phyloP scores from a whole-genome alignment of 257 asterid species.

The Lavandula angustifolia region DNA sequence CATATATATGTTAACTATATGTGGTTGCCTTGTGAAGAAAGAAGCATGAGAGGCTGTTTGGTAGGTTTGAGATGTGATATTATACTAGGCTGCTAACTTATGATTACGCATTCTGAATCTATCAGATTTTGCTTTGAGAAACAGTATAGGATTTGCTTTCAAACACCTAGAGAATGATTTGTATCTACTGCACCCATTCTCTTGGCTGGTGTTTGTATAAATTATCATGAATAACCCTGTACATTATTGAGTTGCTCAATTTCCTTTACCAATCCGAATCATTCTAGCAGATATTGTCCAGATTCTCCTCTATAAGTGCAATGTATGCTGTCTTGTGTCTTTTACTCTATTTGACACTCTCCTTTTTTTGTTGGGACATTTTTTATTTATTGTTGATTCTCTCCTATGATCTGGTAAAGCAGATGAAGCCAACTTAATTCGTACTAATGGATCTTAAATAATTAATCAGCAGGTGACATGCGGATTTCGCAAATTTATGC shows the following conservation, averaged over 20 bases:
- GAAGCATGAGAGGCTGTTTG: constrained; percentile 23
- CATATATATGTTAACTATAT: constrained; percentile 32
- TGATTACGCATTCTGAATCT: constrained; percentile 2
- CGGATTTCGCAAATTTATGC: too few species aligned
- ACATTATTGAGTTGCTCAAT: constrained; percentile 31
- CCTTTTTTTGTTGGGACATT: too few species aligned
- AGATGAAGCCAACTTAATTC: too few species aligned
- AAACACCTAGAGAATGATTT: constrained; percentile 30
- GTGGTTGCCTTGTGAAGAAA: constrained; percentile 29
- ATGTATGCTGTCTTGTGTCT: too few species aligned
- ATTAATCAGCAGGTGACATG: too few species aligned
- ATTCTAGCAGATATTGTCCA: constrained; percentile 28
- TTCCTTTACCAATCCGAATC: constrained; percentile 39
- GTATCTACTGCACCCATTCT: constrained; percentile 1
- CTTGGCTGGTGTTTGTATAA: constrained; percentile 15
- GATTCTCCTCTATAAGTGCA: constrained; percentile 4
- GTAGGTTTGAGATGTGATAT: constrained; percentile 25
- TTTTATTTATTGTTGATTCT: too few species aligned
- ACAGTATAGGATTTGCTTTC: constrained; percentile 28
- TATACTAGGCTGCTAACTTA: constrained; percentile 18
- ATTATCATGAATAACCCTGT: constrained; percentile 25
- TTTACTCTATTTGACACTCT: too few species aligned
- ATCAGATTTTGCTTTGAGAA: constrained; percentile 28
- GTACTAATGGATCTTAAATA: too few species aligned
- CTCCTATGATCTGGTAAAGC: too few species aligned